Percentiles rank a stretch among this genome's conserved stretches.
Evolutionary conservation across 345 rosid species (phyloP).

Genomic region (Nephelium lappaceum): DNA sequence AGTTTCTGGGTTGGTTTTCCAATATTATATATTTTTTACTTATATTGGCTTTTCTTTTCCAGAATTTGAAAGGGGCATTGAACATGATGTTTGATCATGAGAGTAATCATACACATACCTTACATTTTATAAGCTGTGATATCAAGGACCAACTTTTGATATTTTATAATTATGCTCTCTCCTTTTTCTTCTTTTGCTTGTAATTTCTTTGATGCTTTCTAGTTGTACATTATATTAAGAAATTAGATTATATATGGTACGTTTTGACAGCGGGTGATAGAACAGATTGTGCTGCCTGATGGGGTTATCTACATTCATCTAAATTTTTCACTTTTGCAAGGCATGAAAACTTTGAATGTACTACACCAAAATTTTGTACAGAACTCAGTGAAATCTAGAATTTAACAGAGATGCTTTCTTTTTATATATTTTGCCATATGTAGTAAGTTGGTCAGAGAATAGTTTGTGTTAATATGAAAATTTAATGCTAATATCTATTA

Average conservation of each 20-base stretch:
- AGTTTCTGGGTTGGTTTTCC: not conserved
- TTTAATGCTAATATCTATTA: not conserved
- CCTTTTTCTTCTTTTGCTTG: not conserved
- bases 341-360: no score
- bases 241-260: not conserved
- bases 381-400: not conserved
- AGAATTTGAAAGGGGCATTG: not conserved
- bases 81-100: not conserved
- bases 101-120: not conserved
- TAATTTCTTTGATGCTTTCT: not conserved
- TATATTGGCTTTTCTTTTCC: not conserved
- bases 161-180: not conserved
- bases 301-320: not conserved
- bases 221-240: not conserved
- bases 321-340: not conserved
- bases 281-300: not conserved
- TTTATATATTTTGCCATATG: not conserved
- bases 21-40: not conserved
- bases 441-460: not conserved
- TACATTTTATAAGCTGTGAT: not conserved
- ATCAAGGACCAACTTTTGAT: not conserved
- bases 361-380: no score
- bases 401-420: not conserved
- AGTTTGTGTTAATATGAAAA: not conserved
- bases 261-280: not conserved